phyloP scores from a whole-genome alignment of 2,329 filamentous ascomycete species.

The Orbilia brochopaga region DNA sequence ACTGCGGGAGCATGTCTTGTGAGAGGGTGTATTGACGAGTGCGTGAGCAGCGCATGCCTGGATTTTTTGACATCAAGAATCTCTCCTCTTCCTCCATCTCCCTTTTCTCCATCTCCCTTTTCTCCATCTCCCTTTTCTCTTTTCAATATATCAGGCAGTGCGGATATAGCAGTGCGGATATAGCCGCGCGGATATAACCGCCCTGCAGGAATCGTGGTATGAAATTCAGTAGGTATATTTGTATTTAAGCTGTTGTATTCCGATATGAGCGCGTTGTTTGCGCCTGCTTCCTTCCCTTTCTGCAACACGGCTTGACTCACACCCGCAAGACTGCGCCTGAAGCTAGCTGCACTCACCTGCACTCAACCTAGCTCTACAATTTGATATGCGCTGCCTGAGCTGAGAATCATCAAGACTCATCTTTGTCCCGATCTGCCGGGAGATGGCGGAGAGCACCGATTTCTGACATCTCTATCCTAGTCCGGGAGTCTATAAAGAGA shows the following conservation, averaged over 20 bases:
- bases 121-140: not conserved
- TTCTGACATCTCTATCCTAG: constrained; percentile 16
- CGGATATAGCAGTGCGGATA: no score
- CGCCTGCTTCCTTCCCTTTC: constrained; percentile 8
- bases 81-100: no score
- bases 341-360: constrained; percentile 3
- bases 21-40: not conserved
- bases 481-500: not conserved
- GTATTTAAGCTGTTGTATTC: constrained; percentile 17
- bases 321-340: constrained; percentile 21
- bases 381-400: not conserved
- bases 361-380: not conserved
- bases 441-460: no score
- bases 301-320: constrained; percentile 41
- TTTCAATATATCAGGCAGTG: not conserved
- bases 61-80: no score
- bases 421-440: no score
- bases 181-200: no score
- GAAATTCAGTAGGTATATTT: not conserved
- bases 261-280: constrained; percentile 9
- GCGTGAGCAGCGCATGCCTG: no score
- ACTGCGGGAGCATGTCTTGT: not conserved
- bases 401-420: constrained; percentile 35
- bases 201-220: not conserved
- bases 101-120: not conserved